A percentile compares a stretch with the other conserved stretches of the same genome.
These are phyloP conservation scores for Incumbomyces delicatus DNA, from an alignment of 2,329 filamentous ascomycete species.

Conservation along the genomic window DNA sequence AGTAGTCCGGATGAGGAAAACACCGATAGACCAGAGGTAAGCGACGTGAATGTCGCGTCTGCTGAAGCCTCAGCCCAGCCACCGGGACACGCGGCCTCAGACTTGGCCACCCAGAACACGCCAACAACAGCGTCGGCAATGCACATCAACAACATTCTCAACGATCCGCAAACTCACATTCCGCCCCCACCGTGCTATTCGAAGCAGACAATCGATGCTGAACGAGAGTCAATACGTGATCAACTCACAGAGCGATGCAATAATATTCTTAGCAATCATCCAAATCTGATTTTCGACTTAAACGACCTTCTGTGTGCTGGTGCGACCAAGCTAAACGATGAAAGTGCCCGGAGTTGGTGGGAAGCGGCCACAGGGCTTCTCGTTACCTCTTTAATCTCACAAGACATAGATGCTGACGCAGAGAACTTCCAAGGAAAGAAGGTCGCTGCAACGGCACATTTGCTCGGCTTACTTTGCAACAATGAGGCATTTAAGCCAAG, in stretches of 20 bases:
- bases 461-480: slow-evolving; percentile 69
- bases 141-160: slow-evolving; percentile 15
- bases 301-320: slow-evolving; percentile 75
- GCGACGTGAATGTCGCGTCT: slow-evolving; percentile 11
- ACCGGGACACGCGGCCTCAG: neutral
- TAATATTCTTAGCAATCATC: slow-evolving; percentile 79
- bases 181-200: slow-evolving; percentile 25
- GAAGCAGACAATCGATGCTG: slow-evolving; percentile 68
- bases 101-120: neutral
- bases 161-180: slow-evolving; percentile 4
- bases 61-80: slow-evolving; percentile 1
- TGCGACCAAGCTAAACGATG: slow-evolving; percentile 52
- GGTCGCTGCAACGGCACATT: slow-evolving; percentile 82
- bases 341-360: slow-evolving; percentile 46
- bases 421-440: slow-evolving; percentile 52
- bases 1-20: slow-evolving; percentile 4
- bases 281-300: slow-evolving; percentile 81
- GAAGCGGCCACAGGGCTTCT: slow-evolving; percentile 74
- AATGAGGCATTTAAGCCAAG: slow-evolving; percentile 81
- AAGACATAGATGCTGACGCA: slow-evolving; percentile 50
- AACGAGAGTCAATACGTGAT: slow-evolving; percentile 61
- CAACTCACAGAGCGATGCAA: slow-evolving; percentile 82
- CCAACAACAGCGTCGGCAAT: slow-evolving; percentile 10
- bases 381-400: slow-evolving; percentile 67
- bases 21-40: neutral